Evolutionary conservation across 1,284 basidiomycete species (phyloP), one percentile per base, ranked within the genome.

Genomic region (Clitocybe nebularis): DNA sequence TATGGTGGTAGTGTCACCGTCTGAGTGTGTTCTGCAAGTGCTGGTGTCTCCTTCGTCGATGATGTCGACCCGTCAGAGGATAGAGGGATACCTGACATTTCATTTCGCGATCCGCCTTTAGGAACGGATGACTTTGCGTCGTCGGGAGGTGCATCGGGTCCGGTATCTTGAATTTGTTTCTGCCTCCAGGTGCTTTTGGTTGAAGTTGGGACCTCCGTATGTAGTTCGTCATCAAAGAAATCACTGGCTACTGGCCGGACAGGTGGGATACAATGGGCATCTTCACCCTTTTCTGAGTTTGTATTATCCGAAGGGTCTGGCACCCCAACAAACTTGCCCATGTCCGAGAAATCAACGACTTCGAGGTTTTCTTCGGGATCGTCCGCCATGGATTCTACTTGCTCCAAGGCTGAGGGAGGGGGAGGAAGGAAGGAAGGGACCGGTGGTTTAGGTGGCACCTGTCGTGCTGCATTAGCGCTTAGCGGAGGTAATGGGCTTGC

Each of bases 341-440:
- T 68, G 38, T 91, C 85, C 8, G 75, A 75, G 54, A 88, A 90
- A 54, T 90, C 86, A 13, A 91, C 72, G 10, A 86, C 74, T 53
- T 89, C 85, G 3, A 89, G 67, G 38, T 80, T 74, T 48, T 82
- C 83, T 20, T 74, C 76, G 3, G 67, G 60, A 44, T 65, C 61
- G 32, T 71, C 61, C n/a, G 65, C 61, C n/a, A 80, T 60, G 10
- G 70, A 60, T 47, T 74, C 71, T 6, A 73, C 63, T 45, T 69
- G 68, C 37, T 75, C 69, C 29, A 77, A 14, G 63, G 63, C 16
- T 68, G 60, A 76, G 9, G 67, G 64, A 11, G 71, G 58, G 23
- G 62, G 59, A 36, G 62, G 50, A 10, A 64, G 59, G 33, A 66
- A 61, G 36, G 64, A 59, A 38, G 66, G 58, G 21, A 59, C 38